Conservation (phyloP, 129 eudicot species). For the Escallonia rubra region DNA sequence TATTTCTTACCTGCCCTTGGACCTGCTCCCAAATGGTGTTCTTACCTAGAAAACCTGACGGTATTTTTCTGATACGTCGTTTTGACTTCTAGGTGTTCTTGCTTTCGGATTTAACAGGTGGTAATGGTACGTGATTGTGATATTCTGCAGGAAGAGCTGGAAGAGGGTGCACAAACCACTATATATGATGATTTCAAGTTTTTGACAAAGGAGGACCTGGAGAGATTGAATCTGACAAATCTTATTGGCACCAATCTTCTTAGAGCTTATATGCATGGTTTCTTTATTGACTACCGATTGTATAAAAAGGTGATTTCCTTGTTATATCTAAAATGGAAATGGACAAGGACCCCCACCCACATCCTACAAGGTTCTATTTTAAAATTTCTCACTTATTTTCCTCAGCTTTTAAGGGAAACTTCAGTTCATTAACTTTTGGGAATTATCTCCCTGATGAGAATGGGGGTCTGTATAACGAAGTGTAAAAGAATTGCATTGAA, state of each 20-base stretch:
- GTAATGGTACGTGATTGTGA: slow-evolving; percentile 5
- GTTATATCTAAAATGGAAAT: not conserved
- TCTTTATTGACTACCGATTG: slow-evolving; percentile 67
- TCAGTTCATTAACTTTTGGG: too few species aligned
- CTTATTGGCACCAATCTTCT: slow-evolving; percentile 88
- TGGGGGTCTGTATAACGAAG: too few species aligned
- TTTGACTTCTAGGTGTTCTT: not conserved
- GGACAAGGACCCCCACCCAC: too few species aligned
- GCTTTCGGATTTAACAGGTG: slow-evolving; percentile 7
- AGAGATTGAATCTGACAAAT: slow-evolving; percentile 58
- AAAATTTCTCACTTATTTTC: too few species aligned
- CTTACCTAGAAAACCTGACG: slow-evolving; percentile 76
- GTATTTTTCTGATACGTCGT: slow-evolving; percentile 23
- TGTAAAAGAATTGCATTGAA: too few species aligned
- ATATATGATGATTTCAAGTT: slow-evolving; percentile 94
- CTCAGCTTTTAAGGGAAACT: too few species aligned
- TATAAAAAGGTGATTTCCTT: slow-evolving; percentile 65
- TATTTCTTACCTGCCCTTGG: slow-evolving; percentile 92
- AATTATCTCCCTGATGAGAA: too few species aligned
- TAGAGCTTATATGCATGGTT: slow-evolving; percentile 96
- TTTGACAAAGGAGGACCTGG: slow-evolving; percentile 86
- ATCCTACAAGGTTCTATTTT: too few species aligned
- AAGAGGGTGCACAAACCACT: slow-evolving; percentile 74
- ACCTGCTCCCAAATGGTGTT: slow-evolving; percentile 98
- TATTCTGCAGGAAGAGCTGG: slow-evolving; percentile 78